These are phyloP conservation scores for Ustanciosporium gigantosporum DNA, from an alignment of 1,284 basidiomycete genomes.

Conservation along the genomic window DNA sequence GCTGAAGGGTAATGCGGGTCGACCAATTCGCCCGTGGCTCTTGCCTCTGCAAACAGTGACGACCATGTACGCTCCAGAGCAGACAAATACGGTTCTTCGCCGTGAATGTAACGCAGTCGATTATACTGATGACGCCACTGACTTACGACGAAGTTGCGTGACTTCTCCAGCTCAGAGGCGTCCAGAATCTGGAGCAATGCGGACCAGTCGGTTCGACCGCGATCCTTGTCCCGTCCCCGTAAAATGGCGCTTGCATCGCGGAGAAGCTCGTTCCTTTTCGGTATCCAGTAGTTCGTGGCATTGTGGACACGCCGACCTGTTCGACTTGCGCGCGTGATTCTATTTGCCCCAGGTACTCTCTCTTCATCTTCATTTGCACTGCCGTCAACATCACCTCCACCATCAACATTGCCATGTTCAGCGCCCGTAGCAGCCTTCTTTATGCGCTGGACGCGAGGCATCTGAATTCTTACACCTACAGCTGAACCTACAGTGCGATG, in stretches of 20 bases:
- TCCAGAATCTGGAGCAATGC: slow-evolving; percentile 71
- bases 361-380: not conserved
- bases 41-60: slow-evolving; percentile 73
- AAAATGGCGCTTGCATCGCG: slow-evolving; percentile 82
- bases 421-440: not conserved
- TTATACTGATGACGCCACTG: slow-evolving; percentile 63
- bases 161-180: slow-evolving; percentile 64
- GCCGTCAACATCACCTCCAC: not conserved
- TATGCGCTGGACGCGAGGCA: slow-evolving; percentile 11
- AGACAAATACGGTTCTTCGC: slow-evolving; percentile 74
- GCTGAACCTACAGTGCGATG: slow-evolving; percentile 13
- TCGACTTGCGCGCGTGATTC: not conserved
- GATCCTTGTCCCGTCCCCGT: slow-evolving; percentile 72
- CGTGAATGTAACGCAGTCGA: slow-evolving; percentile 69
- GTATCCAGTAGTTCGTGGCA: slow-evolving; percentile 68
- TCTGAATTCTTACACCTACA: slow-evolving; percentile 5
- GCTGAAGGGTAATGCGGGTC: slow-evolving; percentile 73
- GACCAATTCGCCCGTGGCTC: slow-evolving; percentile 70
- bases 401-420: not conserved
- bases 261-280: slow-evolving; percentile 81
- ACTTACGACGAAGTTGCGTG: slow-evolving; percentile 69
- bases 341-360: not conserved
- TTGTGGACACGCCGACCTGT: not conserved
- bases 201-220: slow-evolving; percentile 70
- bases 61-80: slow-evolving; percentile 81